Base-by-base conservation (phyloP, 2,329 filamentous ascomycete genomes). In the Xylaria sp. region DNA sequence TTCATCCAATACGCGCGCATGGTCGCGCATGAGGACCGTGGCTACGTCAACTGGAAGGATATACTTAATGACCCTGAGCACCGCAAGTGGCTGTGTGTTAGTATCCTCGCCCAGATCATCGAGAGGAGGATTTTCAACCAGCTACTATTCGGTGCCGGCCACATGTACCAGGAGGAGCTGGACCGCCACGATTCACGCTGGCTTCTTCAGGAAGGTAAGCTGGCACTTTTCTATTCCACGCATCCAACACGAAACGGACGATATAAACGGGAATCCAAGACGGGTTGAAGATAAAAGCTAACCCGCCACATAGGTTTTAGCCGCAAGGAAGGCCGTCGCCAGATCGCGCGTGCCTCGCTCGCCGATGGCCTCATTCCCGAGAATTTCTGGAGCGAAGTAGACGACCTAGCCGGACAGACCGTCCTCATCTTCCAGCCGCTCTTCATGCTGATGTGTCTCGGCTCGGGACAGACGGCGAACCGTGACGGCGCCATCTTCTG, bases 61-160 rank as follows among this genome's bases (percentile, higher is more conserved):
- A 69, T 83, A 53, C 59, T 83, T 32, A 67, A 68, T 21, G 71
- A 78, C 42, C 69, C 69, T 4, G 4, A 8, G 11, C 74, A 78
- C 59, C 75, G 81, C 14, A 75, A 74, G 64, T 79, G 74, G 70
- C 70, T 83, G 24, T 74, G 80, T 17, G 74, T 76, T 59, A 80
- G 79, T 1, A 72, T 84, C 7, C 56, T 84, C 9, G 75, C 75
- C 2, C 79, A 80, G 73, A 71, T 81, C 48, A 73, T 84, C 58
- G 77, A 83, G 68, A 78, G 75, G 68, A 75, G 76, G 19, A 79
- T 83, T 32, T 81, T 81, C 64, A 76, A 76, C 45, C 75, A 78
- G 47, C 72, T 83, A 48, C 70, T 84, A 0, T 83, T 83, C 66
- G 82, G 82, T 34, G 81, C 78, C 4, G 70, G 68, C 1, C n/a